Base-by-base conservation (phyloP, 306 rosid genomes). In the Corylus heterophylla region DNA sequence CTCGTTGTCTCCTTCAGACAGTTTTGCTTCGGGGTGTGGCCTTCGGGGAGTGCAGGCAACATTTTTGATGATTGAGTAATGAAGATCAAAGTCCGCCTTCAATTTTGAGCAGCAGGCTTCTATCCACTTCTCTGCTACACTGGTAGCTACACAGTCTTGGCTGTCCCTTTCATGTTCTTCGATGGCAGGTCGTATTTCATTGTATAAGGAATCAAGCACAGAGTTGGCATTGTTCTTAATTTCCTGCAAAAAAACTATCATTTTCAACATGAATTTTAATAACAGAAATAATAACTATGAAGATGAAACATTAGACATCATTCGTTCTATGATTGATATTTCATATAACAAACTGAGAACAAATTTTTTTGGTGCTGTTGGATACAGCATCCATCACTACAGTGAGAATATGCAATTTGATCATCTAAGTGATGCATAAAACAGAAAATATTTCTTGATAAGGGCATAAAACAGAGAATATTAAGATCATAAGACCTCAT, bases 91-190 rank as follows among this genome's bases (percentile, higher is more conserved):
- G 72, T 95, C 98, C 0, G 94, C 93, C 86, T 90, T 95, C 79
- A 92, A 74, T 85, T 94, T 92, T 76, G 72, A 79, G 85, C 97
- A 91, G 88, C 92, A 87, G 69, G 92, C 97, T 71, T 85, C 91
- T 55, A 94, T 94, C 98, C 98, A 94, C 88, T 91, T 94, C 88
- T 94, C 97, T 37, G 98, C 98, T 6, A 94, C 97, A 17, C 87
- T 84, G 2, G 97, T 94, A 10, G 98, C 89, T 31, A 94, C 98
- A 71, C 81, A 91, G 81, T 95, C 98, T 89, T 95, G 98, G 84
- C 82, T 89, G 79, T 92, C 98, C 84, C 97, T 89, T 83, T 95
- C 98, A 47, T 95, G 92, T 80, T 95, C 98, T 88, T 95, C 98
- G 75, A 95, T 95, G 76, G 98, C 97, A 18, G 98, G 98, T 58